A percentile compares a stretch with the other conserved stretches of the same genome.
Evolutionary conservation across 257 asterid species (phyloP).

Genomic region (Dorcoceras hygrometricum): DNA sequence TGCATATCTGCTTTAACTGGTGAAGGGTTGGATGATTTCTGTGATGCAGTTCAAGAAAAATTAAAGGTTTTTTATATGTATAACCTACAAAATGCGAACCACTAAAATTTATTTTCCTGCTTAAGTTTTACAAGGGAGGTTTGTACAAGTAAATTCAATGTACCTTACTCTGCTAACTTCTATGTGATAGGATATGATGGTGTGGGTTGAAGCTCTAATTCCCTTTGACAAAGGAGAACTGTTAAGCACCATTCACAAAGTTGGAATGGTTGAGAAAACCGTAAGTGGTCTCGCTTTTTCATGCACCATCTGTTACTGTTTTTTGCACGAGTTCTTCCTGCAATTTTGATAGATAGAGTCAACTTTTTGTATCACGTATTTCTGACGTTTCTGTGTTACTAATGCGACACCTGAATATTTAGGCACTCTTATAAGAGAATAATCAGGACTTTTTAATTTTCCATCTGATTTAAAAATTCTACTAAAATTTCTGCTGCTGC

Average conservation of each 20-base stretch:
- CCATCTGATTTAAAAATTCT: not conserved
- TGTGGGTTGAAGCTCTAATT: conserved; percentile 95
- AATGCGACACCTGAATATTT: not conserved
- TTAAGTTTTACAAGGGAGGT: not conserved
- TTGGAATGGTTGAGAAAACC: conserved; percentile 82
- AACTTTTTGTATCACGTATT: not conserved
- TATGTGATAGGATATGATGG: conserved; percentile 72
- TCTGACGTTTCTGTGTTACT: not conserved
- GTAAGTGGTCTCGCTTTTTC: conserved; percentile 41
- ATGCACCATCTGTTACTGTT: conserved; percentile 3
- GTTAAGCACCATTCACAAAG: conserved; percentile 80
- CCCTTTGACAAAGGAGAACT: conserved; percentile 96
- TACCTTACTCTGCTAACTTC: conserved; percentile 14
- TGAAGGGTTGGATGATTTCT: conserved; percentile 90
- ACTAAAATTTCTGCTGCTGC: not conserved
- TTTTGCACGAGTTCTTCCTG: not conserved
- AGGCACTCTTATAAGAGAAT: not conserved
- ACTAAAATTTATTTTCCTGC: conserved; percentile 8
- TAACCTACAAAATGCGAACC: conserved; percentile 2
- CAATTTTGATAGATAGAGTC: not conserved
- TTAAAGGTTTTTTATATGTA: conserved; percentile 55
- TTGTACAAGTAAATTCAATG: not conserved
- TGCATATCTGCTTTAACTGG: conserved; percentile 95
- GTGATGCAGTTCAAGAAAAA: conserved; percentile 76
- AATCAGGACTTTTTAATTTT: not conserved